phyloP scores from a whole-genome alignment of 164 flowering plant species.

The Nymphaea colorata region DNA sequence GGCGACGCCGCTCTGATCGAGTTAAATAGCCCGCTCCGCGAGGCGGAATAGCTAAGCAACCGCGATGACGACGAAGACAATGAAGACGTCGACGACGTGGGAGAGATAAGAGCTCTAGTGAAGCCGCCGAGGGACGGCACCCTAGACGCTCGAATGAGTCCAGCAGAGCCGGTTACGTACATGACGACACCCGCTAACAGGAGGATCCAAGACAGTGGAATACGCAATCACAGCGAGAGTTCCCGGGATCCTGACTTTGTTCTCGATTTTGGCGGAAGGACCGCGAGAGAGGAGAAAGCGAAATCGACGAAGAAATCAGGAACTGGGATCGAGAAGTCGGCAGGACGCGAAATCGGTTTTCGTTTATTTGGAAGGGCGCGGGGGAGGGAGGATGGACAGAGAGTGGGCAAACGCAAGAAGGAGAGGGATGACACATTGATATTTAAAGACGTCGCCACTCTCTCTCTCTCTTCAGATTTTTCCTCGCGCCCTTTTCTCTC shows the following conservation, averaged over 20 bases:
- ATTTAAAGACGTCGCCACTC: no score
- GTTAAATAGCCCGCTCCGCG: conserved; percentile 10
- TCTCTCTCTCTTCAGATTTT: no score
- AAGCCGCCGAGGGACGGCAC: not conserved
- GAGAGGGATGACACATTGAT: no score
- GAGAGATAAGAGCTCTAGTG: not conserved
- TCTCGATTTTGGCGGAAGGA: not conserved
- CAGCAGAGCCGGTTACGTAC: conserved; percentile 13
- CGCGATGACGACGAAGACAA: conserved; percentile 10
- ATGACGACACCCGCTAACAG: conserved; percentile 11
- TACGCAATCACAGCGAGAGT: not conserved
- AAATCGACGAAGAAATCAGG: not conserved
- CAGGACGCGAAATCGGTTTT: not conserved
- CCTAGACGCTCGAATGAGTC: conserved; percentile 16
- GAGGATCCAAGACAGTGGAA: no score
- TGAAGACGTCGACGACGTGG: conserved; percentile 1
- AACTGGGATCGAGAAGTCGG: not conserved
- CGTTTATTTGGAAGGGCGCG: not conserved
- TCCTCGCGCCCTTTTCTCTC: no score
- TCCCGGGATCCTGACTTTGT: not conserved
- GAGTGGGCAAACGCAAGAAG: no score
- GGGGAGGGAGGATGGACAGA: not conserved
- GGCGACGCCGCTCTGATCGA: conserved; percentile 15
- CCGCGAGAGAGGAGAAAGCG: not conserved
- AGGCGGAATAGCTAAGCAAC: conserved; percentile 10